phyloP scores from a whole-genome alignment of 176 grass and related monocot genomes.

The Secale cereale region DNA sequence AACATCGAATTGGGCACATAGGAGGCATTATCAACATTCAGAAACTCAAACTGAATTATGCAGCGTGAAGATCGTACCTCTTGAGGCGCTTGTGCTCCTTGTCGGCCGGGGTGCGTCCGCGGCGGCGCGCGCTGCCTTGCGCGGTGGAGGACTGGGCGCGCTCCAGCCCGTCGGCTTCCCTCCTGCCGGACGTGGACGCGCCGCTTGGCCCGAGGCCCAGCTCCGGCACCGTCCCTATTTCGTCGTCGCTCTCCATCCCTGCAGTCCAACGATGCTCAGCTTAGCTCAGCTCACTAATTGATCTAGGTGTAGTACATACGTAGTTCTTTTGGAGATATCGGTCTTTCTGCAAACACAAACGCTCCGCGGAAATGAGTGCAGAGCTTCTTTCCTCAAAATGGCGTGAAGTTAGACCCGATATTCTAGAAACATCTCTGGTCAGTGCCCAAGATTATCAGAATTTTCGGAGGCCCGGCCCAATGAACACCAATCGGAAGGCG shows the following conservation, averaged over 20 bases:
- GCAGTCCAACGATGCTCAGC: not conserved
- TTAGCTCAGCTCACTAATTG: not conserved
- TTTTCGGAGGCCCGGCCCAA: not conserved
- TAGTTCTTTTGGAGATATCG: no score
- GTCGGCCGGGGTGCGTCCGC: slow-evolving; percentile 61
- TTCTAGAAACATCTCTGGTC: not conserved
- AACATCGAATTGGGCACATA: not conserved
- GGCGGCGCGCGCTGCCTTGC: slow-evolving; percentile 40
- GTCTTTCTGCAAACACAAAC: no score
- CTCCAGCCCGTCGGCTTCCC: slow-evolving; percentile 26
- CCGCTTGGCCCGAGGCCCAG: slow-evolving; percentile 48
- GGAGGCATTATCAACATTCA: not conserved
- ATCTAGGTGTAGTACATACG: not conserved
- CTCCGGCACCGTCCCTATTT: slow-evolving; percentile 68
- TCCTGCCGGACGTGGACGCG: slow-evolving; percentile 54
- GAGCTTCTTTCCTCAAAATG: not conserved
- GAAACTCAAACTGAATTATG: not conserved
- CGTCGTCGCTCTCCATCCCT: slow-evolving; percentile 90
- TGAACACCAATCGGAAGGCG: not conserved
- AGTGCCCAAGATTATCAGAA: not conserved
- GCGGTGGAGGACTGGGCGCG: slow-evolving; percentile 48
- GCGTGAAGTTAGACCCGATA: no score
- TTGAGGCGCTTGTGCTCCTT: slow-evolving; percentile 97
- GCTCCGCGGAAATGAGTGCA: no score
- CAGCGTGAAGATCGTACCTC: slow-evolving; percentile 42